Evolutionary conservation across 2,329 filamentous ascomycete genomes (phyloP).

Genomic region (Fusarium transvaalense): DNA sequence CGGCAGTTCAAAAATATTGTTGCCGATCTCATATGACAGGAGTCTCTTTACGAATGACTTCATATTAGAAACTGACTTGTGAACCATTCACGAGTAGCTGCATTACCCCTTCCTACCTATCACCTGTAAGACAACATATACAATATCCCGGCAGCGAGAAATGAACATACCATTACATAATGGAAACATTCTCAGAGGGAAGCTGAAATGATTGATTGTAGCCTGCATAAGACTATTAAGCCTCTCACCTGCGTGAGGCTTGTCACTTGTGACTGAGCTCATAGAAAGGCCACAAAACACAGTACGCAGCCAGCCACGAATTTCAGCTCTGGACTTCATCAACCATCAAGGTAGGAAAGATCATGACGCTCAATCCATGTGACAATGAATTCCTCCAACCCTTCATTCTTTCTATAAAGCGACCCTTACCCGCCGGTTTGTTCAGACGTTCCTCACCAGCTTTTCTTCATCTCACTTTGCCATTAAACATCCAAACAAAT

Average conservation of each 20-base stretch:
- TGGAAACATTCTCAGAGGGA: not conserved
- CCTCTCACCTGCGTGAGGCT: fast-evolving
- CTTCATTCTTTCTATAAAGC: not conserved
- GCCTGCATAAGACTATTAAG: not conserved
- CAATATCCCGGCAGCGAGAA: too few relatives aligned
- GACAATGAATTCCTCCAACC: too few relatives aligned
- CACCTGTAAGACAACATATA: too few relatives aligned
- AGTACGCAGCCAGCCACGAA: not conserved
- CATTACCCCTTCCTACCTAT: too few relatives aligned
- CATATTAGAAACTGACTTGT: too few relatives aligned
- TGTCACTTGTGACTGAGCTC: not conserved
- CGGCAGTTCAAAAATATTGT: too few relatives aligned
- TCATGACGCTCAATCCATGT: too few relatives aligned
- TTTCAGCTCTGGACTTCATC: not conserved
- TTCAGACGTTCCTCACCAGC: not conserved
- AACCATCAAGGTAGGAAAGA: not conserved
- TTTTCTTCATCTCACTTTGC: not conserved
- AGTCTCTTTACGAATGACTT: too few relatives aligned
- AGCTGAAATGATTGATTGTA: not conserved
- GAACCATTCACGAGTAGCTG: too few relatives aligned
- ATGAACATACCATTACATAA: not conserved
- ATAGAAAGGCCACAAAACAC: not conserved
- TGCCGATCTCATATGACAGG: too few relatives aligned
- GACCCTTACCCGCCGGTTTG: too few relatives aligned
- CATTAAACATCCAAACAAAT: not conserved